Base-by-base conservation (phyloP, 129 eudicot genomes). In the Chrysanthemum lavandulifolium region DNA sequence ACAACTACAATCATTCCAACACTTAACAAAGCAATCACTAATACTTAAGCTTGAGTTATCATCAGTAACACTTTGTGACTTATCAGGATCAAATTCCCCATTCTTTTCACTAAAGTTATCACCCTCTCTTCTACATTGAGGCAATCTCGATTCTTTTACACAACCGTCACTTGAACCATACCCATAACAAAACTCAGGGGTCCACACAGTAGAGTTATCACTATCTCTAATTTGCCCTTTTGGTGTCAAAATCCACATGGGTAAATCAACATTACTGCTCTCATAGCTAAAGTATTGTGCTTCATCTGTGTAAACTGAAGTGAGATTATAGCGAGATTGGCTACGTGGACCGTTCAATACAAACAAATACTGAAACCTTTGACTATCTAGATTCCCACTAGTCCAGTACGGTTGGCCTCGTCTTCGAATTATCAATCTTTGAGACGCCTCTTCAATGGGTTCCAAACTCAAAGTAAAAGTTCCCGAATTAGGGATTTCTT, bases 1-100 rank as follows among this genome's bases (percentile, higher is more conserved):
- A 68, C 93, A 87, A 1, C 51, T 67, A 54, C 89, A 84, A 58
- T 87, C 65, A 25, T 78, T 66, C 89, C 80, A 84, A 19, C 93
- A 87, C 19, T 13, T 74, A 7, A 65, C 73, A 58, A 72, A 76
- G 58, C 92, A 87, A 53, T 87, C 88, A 67, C 88, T 71, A 56
- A 73, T 14, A 69, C 84, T 76, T 49, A 76, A 43, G 70, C 75
- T 78, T 12, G 80, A 15, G 61, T 47, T 81, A 3, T 15, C 9
- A 53, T 79, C 73, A n/a, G 52, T 52, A 56, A 0, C 6, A 36
- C 11, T 80, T 31, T 27, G 9, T 40, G 60, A 45, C 63, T 2
- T 50, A 19, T 10, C 15, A 6, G 62, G 69, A 69, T 4, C 19
- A 69, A 77, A 77, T 13, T 29, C 75, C 3, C 62, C 82, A 0